Evolutionary conservation across 2,329 filamentous ascomycete species (phyloP).

Genomic region (Penicillium occitanis): DNA sequence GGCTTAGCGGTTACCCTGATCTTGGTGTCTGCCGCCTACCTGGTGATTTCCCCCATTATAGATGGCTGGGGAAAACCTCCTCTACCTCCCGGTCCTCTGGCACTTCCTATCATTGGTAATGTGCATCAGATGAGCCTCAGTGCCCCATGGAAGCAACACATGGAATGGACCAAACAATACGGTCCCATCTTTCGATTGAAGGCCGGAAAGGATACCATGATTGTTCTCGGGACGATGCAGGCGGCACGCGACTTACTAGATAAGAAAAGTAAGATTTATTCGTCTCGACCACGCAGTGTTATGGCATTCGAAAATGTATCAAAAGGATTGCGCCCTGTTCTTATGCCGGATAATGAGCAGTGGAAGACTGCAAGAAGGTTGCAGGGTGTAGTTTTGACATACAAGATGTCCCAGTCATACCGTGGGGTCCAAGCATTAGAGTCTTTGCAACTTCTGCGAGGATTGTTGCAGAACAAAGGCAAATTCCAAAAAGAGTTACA

Average conservation of each 20-base stretch:
- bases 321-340: conserved; percentile 44
- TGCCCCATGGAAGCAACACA: conserved; percentile 25
- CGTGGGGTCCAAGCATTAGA: conserved; percentile 49
- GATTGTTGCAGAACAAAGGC: conserved; percentile 34
- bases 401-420: conserved; percentile 37
- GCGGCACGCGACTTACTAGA: conserved; percentile 41
- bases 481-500: conserved; percentile 1
- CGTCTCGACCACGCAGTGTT: conserved; percentile 35
- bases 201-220: conserved; percentile 26
- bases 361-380: conserved; percentile 45
- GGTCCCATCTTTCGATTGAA: conserved; percentile 6
- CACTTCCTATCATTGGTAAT: conserved; percentile 28
- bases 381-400: conserved; percentile 46
- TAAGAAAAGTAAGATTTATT: conserved; percentile 40
- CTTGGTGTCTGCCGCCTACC: not conserved
- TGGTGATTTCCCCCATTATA: not conserved
- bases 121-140: conserved; percentile 24
- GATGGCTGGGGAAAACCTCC: not conserved
- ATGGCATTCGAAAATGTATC: conserved; percentile 16
- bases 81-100: conserved; percentile 27
- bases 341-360: conserved; percentile 52
- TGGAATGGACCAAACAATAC: conserved; percentile 21
- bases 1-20: not conserved
- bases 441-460: conserved; percentile 45
- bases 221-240: conserved; percentile 18